These are phyloP conservation scores for Pichia sp. DNA, from an alignment of 1,139 yeast species.

Conservation along the genomic window DNA sequence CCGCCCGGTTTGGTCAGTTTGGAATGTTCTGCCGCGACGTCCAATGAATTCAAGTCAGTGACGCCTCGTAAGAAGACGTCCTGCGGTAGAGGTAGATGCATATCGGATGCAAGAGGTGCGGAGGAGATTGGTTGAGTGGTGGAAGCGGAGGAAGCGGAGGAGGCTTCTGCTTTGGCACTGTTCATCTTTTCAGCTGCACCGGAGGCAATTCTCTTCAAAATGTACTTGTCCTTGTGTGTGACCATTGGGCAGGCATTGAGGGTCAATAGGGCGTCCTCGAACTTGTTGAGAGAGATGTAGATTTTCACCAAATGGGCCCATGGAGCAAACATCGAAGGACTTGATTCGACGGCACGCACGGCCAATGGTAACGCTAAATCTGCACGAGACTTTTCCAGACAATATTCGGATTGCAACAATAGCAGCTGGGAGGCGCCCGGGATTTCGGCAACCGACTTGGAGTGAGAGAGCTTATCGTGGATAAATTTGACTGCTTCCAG, in stretches of 20 bases:
- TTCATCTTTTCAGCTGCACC: constrained; percentile 5
- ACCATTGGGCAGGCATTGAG: constrained; percentile 62
- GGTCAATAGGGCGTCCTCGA: constrained; percentile 53
- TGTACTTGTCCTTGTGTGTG: constrained; percentile 50
- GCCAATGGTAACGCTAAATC: constrained; percentile 54
- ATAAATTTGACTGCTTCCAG: constrained; percentile 47
- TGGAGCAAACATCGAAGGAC: constrained; percentile 53
- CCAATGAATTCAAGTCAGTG: constrained; percentile 48
- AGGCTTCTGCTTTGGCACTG: neutral
- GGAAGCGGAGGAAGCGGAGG: neutral
- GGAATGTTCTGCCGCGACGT: constrained; percentile 47
- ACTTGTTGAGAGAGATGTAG: constrained; percentile 48
- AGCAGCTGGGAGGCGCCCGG: constrained; percentile 48
- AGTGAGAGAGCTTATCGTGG: constrained; percentile 39
- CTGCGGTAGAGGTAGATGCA: constrained; percentile 54
- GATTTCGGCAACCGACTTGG: constrained; percentile 23
- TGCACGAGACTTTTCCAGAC: constrained; percentile 45
- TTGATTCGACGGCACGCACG: constrained; percentile 50
- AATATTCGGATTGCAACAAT: constrained; percentile 49
- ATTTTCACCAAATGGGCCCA: constrained; percentile 52
- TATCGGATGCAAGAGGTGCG: constrained; percentile 37
- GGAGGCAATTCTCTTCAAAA: constrained; percentile 45
- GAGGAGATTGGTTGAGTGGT: neutral
- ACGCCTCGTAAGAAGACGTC: constrained; percentile 55
- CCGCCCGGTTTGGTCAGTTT: constrained; percentile 29